A percentile compares a stretch with the other conserved stretches of the same genome.
Evolutionary conservation across 2,329 filamentous ascomycete genomes (phyloP).

Genomic region (Ceratocystis colombiana): DNA sequence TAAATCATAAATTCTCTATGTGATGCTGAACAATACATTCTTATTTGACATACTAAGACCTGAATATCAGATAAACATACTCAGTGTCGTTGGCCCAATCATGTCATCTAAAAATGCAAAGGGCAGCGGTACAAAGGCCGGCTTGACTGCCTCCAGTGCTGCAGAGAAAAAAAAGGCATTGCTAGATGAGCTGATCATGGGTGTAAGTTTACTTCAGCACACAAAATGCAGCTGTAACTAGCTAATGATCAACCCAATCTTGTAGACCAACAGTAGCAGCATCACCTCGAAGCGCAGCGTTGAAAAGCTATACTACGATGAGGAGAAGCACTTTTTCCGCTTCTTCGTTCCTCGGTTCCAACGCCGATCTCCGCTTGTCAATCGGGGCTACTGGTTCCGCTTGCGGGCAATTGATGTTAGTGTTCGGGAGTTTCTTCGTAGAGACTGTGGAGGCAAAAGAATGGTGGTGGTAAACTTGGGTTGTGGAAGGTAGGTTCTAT

Average conservation of each 20-base stretch:
- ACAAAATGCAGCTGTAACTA: background rate
- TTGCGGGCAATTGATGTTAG: constrained; percentile 71
- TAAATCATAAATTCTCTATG: constrained; percentile 13
- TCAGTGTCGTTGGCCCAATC: background rate
- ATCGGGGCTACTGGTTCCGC: constrained; percentile 78
- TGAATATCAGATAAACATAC: background rate
- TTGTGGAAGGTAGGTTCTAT: constrained; percentile 65
- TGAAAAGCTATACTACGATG: constrained; percentile 71
- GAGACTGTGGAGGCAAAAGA: constrained; percentile 36
- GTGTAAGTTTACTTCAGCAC: constrained; percentile 35
- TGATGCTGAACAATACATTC: constrained; percentile 5
- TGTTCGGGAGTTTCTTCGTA: constrained; percentile 61
- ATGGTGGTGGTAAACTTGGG: constrained; percentile 78
- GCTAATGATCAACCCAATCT: constrained; percentile 20
- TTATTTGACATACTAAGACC: background rate
- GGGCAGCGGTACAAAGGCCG: constrained; percentile 14
- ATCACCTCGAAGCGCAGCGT: constrained; percentile 89
- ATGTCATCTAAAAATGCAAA: background rate
- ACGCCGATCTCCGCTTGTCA: constrained; percentile 76
- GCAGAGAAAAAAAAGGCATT: constrained; percentile 26
- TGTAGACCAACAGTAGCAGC: constrained; percentile 75
- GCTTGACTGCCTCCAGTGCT: constrained; percentile 13
- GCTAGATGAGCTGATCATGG: constrained; percentile 46
- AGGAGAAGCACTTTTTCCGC: constrained; percentile 73
- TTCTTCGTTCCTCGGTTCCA: constrained; percentile 80